phyloP scores from a whole-genome alignment of 1,284 basidiomycete genomes.

The Cutaneotrichosporon cutaneum region DNA sequence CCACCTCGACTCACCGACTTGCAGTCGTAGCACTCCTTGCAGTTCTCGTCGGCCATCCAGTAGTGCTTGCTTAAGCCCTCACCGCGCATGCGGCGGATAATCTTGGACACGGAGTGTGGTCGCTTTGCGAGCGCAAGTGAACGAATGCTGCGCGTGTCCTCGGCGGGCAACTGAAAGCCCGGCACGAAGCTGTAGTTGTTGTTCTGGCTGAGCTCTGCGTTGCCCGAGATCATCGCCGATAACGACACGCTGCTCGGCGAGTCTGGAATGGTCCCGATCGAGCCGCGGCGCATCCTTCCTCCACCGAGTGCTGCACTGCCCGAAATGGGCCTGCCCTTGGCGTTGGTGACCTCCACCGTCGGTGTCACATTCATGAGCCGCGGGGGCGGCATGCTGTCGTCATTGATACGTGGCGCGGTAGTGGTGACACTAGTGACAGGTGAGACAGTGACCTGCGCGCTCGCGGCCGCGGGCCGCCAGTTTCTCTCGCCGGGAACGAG shows the following conservation, averaged over 20 bases:
- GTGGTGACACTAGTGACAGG: constrained; percentile 48
- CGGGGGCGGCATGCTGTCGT: constrained; percentile 7
- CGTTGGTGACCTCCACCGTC: constrained; percentile 17
- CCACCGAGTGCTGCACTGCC: constrained; percentile 9
- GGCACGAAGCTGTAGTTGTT: constrained; percentile 45
- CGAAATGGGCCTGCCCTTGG: constrained; percentile 11
- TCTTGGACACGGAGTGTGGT: constrained; percentile 79
- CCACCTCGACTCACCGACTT: constrained; percentile 50
- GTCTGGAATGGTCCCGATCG: constrained; percentile 47
- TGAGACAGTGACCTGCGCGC: constrained; percentile 46
- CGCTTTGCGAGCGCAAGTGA: constrained; percentile 58
- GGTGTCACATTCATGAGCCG: constrained; percentile 10
- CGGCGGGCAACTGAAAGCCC: constrained; percentile 48
- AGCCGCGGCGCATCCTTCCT: constrained; percentile 37
- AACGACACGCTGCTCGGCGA: constrained; percentile 48
- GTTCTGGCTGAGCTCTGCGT: constrained; percentile 45
- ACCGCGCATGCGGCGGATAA: constrained; percentile 79
- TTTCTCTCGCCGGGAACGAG: constrained; percentile 32
- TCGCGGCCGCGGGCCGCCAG: constrained; percentile 44
- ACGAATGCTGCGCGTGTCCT: constrained; percentile 49
- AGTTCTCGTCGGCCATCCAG: constrained; percentile 97
- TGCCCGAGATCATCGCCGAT: constrained; percentile 44
- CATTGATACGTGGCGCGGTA: constrained; percentile 26
- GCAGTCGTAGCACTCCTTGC: constrained; percentile 93
- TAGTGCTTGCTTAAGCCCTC: constrained; percentile 69